Evolutionary conservation across 2,329 filamentous ascomycete genomes (phyloP).

Genomic region (Neurospora sp.): DNA sequence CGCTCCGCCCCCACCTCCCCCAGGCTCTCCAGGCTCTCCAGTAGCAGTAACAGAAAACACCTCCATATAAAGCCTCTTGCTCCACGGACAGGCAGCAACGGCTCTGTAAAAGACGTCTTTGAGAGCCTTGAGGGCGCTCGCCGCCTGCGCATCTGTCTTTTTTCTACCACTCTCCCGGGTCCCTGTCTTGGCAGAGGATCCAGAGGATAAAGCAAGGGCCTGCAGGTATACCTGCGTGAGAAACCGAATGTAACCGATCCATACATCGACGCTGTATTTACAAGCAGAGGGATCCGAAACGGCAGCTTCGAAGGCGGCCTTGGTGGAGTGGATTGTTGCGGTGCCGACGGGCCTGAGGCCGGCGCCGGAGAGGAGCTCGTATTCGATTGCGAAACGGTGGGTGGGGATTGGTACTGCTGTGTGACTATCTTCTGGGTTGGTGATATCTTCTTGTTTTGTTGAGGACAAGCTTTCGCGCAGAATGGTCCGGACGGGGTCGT

Average conservation of each 20-base stretch:
- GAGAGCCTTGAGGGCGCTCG: constrained; percentile 20
- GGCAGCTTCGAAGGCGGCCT: constrained; percentile 32
- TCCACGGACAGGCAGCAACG: constrained; percentile 38
- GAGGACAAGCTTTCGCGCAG: constrained; percentile 24
- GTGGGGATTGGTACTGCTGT: constrained; percentile 32
- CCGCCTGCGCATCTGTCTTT: constrained; percentile 23
- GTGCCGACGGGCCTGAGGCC: constrained; percentile 9
- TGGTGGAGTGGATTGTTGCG: constrained; percentile 40
- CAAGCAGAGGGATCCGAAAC: constrained; percentile 26
- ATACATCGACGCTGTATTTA: constrained; percentile 33
- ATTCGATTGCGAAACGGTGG: constrained; percentile 40
- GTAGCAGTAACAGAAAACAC: constrained; percentile 27
- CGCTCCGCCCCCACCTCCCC: constrained; percentile 13
- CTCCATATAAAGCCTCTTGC: constrained; percentile 41
- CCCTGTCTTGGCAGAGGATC: background rate
- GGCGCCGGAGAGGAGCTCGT: constrained; percentile 29
- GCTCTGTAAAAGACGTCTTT: constrained; percentile 41
- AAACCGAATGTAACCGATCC: constrained; percentile 41
- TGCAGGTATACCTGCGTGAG: background rate
- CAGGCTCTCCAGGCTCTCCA: background rate
- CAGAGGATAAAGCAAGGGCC: background rate
- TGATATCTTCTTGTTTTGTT: constrained; percentile 40
- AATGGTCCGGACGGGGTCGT: constrained; percentile 65
- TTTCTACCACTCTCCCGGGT: constrained; percentile 1
- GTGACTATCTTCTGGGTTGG: constrained; percentile 14